phyloP scores from a whole-genome alignment of 441 rosid species.

The Erysimum cheiri region DNA sequence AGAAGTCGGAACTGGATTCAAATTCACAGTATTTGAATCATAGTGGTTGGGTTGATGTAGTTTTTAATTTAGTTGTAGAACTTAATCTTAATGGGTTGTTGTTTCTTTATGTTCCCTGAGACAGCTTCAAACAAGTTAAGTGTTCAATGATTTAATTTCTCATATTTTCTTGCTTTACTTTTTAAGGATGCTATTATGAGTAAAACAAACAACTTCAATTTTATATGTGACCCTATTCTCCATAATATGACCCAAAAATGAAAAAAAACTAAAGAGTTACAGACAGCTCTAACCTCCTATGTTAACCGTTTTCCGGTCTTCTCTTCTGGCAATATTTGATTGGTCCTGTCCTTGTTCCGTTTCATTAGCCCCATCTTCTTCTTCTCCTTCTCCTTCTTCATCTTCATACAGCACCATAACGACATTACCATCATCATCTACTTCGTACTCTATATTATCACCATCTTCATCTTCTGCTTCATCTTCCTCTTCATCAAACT shows the following conservation, averaged over 20 bases:
- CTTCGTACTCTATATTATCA: slow-evolving; percentile 48
- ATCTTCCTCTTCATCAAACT: slow-evolving; percentile 45
- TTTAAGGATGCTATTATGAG: neutral
- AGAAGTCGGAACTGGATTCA: slow-evolving; percentile 1
- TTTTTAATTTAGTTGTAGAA: slow-evolving; percentile 12
- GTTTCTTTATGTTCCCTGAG: slow-evolving; percentile 13
- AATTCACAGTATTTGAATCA: neutral
- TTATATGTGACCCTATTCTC: slow-evolving; percentile 1
- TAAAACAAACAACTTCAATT: neutral
- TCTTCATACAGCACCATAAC: slow-evolving; percentile 45
- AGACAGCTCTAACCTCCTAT: slow-evolving; percentile 33
- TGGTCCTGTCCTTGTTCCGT: slow-evolving; percentile 33
- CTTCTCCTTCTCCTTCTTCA: slow-evolving; percentile 39
- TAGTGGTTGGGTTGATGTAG: neutral
- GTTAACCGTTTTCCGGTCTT: slow-evolving; percentile 29
- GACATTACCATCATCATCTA: slow-evolving; percentile 51
- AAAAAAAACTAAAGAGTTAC: neutral
- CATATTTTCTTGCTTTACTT: neutral
- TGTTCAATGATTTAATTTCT: neutral
- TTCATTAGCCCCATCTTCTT: slow-evolving; percentile 33
- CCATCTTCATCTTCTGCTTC: slow-evolving; percentile 46
- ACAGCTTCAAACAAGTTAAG: slow-evolving; percentile 24
- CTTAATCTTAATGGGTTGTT: slow-evolving; percentile 23
- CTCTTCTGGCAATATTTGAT: slow-evolving; percentile 37
- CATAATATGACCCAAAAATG: slow-evolving; percentile 6